These are phyloP conservation scores for Lentinula raphanica DNA, from an alignment of 768 basidiomycete species.

Conservation along the genomic window DNA sequence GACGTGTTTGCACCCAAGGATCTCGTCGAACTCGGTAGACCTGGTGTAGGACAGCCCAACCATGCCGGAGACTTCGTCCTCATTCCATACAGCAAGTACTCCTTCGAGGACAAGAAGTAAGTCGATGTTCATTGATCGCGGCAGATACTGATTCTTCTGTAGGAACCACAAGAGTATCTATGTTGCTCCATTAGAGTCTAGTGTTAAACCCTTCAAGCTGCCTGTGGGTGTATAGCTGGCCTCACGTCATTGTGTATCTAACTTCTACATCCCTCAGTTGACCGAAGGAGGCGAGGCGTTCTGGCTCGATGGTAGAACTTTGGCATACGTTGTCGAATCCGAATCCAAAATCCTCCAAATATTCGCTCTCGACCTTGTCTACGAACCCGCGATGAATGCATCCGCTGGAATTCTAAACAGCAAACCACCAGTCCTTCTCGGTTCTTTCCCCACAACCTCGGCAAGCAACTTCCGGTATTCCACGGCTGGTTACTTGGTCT, in stretches of 20 bases:
- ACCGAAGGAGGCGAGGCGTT: slow-evolving; percentile 69
- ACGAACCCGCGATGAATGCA: slow-evolving; percentile 25
- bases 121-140: slow-evolving; percentile 14
- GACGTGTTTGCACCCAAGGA: slow-evolving; percentile 68
- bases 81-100: slow-evolving; percentile 62
- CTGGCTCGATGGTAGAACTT: slow-evolving; percentile 70
- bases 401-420: slow-evolving; percentile 25
- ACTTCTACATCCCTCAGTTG: slow-evolving; percentile 33
- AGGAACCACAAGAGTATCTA: slow-evolving; percentile 71
- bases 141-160: not conserved
- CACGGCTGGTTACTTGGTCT: slow-evolving; percentile 59
- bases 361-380: slow-evolving; percentile 52
- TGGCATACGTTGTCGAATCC: slow-evolving; percentile 61
- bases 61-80: slow-evolving; percentile 62
- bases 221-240: slow-evolving; percentile 30
- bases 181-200: slow-evolving; percentile 51
- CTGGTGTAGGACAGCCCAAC: slow-evolving; percentile 64
- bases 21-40: slow-evolving; percentile 63
- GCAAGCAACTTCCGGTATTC: slow-evolving; percentile 70
- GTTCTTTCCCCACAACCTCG: slow-evolving; percentile 62
- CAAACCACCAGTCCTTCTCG: slow-evolving; percentile 44
- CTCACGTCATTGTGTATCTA: not conserved
- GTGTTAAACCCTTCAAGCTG: slow-evolving; percentile 45
- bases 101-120: slow-evolving; percentile 70
- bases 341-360: slow-evolving; percentile 50